A percentile compares a stretch with the other conserved stretches of the same genome.
Evolutionary conservation across 164 flowering plant genomes (phyloP).

Genomic region (Berberis vulgaris): DNA sequence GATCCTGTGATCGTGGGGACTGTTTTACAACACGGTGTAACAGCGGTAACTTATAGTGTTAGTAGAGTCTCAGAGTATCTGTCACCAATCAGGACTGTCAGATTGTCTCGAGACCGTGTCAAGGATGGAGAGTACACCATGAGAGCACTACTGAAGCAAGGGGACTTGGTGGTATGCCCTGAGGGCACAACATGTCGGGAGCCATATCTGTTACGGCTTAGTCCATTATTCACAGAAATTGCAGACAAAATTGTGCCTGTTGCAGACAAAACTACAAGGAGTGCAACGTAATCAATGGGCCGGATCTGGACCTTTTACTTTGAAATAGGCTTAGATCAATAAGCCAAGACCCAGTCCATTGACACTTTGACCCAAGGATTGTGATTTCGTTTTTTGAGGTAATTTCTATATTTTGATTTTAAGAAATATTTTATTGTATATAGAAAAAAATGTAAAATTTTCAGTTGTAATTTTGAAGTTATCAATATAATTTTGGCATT

Average conservation of each 20-base stretch:
- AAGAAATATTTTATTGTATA: no score
- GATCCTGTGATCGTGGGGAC: slow-evolving; percentile 11
- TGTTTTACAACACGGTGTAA: slow-evolving; percentile 4
- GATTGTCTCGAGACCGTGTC: slow-evolving; percentile 13
- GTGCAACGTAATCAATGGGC: no score
- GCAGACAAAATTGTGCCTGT: slow-evolving; percentile 25
- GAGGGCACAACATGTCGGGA: slow-evolving; percentile 32
- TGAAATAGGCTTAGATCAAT: no score
- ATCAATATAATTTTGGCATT: no score
- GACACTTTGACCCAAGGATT: no score
- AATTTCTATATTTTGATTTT: no score
- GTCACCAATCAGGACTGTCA: slow-evolving; percentile 11
- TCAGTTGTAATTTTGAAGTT: no score
- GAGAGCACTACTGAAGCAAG: slow-evolving; percentile 12
- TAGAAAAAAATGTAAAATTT: no score
- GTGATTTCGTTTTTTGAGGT: no score
- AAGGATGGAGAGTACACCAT: slow-evolving; percentile 9
- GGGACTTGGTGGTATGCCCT: slow-evolving; percentile 28
- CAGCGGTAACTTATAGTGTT: slow-evolving; percentile 15
- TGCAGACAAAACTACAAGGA: neutral
- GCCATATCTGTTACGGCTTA: slow-evolving; percentile 23
- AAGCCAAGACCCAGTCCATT: no score
- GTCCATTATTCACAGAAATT: slow-evolving; percentile 24
- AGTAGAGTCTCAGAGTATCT: slow-evolving; percentile 13
- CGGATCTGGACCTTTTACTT: no score